These are phyloP conservation scores for Leptosphaerulina australis DNA, from an alignment of 2,329 filamentous ascomycete species.

Conservation along the genomic window DNA sequence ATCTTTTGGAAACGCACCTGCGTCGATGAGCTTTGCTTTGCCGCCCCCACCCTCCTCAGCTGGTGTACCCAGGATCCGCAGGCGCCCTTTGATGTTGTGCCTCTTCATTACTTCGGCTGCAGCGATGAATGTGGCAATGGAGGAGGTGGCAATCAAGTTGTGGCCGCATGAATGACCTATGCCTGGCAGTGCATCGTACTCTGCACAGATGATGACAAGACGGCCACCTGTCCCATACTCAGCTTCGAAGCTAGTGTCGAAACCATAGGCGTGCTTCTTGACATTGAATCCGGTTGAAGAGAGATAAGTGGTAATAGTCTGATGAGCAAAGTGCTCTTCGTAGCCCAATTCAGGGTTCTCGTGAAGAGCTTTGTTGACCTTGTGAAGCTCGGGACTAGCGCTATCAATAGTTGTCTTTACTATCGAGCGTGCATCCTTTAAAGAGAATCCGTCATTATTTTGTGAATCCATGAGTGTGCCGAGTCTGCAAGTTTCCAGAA, in stretches of 20 bases:
- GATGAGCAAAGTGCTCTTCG: slow-evolving; percentile 58
- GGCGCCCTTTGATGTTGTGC: slow-evolving; percentile 52
- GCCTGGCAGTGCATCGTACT: slow-evolving; percentile 58
- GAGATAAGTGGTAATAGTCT: slow-evolving; percentile 34
- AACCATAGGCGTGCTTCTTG: slow-evolving; percentile 41
- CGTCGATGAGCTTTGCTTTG: slow-evolving; percentile 57
- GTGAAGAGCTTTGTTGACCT: slow-evolving; percentile 58
- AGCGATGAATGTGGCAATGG: slow-evolving; percentile 56
- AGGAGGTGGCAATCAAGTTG: slow-evolving; percentile 60
- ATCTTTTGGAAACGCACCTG: slow-evolving; percentile 49
- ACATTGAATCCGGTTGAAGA: slow-evolving; percentile 27
- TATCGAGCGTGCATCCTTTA: slow-evolving; percentile 6
- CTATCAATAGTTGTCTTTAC: slow-evolving; percentile 18
- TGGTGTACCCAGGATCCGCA: slow-evolving; percentile 59
- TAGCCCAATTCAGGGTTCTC: slow-evolving; percentile 58
- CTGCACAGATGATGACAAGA: slow-evolving; percentile 55
- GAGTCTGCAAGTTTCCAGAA: not conserved
- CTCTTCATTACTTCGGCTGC: slow-evolving; percentile 54
- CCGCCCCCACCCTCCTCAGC: slow-evolving; percentile 62
- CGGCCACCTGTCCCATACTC: slow-evolving; percentile 35
- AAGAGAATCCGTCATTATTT: not conserved
- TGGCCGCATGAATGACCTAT: slow-evolving; percentile 63
- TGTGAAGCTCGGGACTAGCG: slow-evolving; percentile 13
- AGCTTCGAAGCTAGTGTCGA: slow-evolving; percentile 46
- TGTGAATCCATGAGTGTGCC: not conserved